Percentiles rank a stretch among this genome's conserved stretches.
Evolutionary conservation across 2,329 filamentous ascomycete species (phyloP).

Genomic region (Rutstroemia sp.): DNA sequence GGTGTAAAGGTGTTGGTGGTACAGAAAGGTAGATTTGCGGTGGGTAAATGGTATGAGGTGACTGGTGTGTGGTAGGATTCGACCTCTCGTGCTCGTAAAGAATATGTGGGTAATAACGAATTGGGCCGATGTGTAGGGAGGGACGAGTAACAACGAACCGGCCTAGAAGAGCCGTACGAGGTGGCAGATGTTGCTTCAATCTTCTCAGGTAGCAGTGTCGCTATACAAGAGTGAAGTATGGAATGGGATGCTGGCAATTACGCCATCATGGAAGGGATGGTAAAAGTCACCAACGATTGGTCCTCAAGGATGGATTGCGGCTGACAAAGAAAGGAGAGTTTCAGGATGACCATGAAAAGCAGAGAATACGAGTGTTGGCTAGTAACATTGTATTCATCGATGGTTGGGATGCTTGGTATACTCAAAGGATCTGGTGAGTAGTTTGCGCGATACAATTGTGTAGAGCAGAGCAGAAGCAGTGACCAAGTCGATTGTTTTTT

Average conservation of each 20-base stretch:
- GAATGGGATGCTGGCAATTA: not conserved
- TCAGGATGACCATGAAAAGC: not conserved
- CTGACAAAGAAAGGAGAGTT: not conserved
- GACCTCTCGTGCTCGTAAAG: not conserved
- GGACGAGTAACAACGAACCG: not conserved
- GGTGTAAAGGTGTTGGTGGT: not conserved
- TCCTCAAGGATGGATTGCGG: not conserved
- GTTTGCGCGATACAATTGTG: too few species aligned
- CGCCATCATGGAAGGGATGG: slow-evolving; percentile 2
- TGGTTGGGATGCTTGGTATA: too few species aligned
- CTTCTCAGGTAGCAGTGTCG: not conserved
- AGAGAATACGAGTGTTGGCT: not conserved
- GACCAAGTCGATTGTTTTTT: too few species aligned
- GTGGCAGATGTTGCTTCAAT: not conserved
- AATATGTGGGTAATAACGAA: not conserved
- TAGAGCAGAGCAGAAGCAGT: too few species aligned
- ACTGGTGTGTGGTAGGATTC: not conserved
- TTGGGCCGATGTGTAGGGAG: not conserved
- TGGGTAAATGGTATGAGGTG: too few species aligned
- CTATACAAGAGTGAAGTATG: too few species aligned
- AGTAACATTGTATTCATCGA: not conserved
- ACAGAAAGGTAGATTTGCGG: not conserved
- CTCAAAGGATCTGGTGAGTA: too few species aligned
- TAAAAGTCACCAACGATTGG: not conserved
- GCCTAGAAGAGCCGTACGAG: not conserved